Base-by-base conservation (phyloP, 768 basidiomycete species). In the Auricularia heimuer region DNA sequence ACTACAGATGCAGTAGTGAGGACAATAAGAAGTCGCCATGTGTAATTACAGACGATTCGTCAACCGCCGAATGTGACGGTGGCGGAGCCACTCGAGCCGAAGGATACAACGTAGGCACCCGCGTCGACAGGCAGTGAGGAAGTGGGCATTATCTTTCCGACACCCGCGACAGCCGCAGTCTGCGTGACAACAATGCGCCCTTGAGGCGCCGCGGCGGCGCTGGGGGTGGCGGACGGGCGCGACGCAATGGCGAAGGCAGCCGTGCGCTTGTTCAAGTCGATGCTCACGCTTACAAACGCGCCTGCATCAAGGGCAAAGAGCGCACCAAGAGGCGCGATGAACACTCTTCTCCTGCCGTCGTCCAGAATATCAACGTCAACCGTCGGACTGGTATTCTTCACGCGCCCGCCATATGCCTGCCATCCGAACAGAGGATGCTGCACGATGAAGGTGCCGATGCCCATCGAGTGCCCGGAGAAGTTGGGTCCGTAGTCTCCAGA, bases 401-500 rank as follows among this genome's bases (percentile, higher is more conserved):
- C 73, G 42, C 75, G 79, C 4, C 83, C 83, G 54, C 83, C 83
- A 68, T 83, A 83, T 8, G 82, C 82, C 70, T 84, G 82, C 83
- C 83, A 84, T n/a, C 83, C 83, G 69, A 84, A 84, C 67, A 79
- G 77, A 21, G 82, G 81, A 64, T 84, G 82, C 65, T 83, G 75
- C 66, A 83, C 71, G 69, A 85, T 75, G 66, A 71, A 74, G 16
- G 71, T 72, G 29, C 74, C 74, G 64, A 79, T 80, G 35, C 81
- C 80, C 77, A 84, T 79, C 4, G 79, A 68, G 69, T 81, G 81
- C 11, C 83, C 82, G 62, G 82, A 82, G 70, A 83, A 83, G 72
- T 83, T 83, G 6, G 83, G 83, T 58, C 83, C 83, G 68, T 84
- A 85, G 69, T 85, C 83, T 61, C 83, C 83, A 1, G 82, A 83